Conservation (phyloP, 331 rosid genomes). For the Spiraea crenata region DNA sequence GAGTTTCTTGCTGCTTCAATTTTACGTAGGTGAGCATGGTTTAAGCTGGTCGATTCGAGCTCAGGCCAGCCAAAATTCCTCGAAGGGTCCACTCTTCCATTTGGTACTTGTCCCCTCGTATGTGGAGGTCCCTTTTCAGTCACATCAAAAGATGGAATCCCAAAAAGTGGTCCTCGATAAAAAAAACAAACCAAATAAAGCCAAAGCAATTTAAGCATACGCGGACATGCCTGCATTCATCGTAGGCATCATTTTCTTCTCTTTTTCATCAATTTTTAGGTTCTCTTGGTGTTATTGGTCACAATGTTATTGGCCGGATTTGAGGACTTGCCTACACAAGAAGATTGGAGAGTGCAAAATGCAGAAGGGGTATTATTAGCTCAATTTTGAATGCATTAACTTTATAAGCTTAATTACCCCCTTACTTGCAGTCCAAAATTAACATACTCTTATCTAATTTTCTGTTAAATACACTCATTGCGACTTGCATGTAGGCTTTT, state of each 20-base stretch:
- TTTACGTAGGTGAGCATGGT: too few species aligned
- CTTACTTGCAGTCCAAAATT: too few species aligned
- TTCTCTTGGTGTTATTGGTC: neutral
- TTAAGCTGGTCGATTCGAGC: neutral
- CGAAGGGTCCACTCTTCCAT: neutral
- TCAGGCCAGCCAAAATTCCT: neutral
- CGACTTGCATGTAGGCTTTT: too few species aligned
- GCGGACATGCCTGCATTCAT: neutral
- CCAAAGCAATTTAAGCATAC: conserved; percentile 3
- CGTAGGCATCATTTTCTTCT: neutral
- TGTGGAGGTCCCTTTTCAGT: conserved; percentile 1
- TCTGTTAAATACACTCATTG: too few species aligned
- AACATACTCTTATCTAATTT: too few species aligned
- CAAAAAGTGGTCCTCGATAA: conserved; percentile 26
- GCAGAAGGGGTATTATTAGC: too few species aligned
- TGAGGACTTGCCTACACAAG: conserved; percentile 3
- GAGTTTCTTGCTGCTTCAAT: too few species aligned
- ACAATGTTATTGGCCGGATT: neutral
- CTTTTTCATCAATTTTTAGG: neutral
- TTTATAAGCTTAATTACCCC: too few species aligned
- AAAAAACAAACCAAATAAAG: neutral
- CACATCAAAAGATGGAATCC: conserved; percentile 22
- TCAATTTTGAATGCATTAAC: too few species aligned
- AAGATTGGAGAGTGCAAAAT: conserved; percentile 11
- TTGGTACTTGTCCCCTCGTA: conserved; percentile 4